phyloP scores from a whole-genome alignment of 2,329 filamentous ascomycete genomes.

The Helotiales sp. region DNA sequence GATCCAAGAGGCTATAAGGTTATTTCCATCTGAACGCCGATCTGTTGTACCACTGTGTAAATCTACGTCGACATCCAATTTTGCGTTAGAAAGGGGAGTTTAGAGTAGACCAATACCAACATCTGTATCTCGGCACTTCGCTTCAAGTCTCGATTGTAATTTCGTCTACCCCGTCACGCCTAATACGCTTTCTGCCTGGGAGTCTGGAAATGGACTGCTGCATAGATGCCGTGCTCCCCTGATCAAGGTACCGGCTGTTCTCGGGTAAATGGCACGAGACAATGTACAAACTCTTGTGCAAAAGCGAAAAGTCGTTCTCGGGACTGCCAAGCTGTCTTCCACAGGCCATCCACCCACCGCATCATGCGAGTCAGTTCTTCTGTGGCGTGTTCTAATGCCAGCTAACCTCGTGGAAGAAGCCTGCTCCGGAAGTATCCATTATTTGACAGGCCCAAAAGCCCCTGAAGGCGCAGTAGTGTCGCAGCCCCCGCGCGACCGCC shows the following conservation, averaged over 20 bases:
- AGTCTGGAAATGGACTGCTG: background rate
- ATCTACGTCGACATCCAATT: background rate
- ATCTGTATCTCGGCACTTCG: background rate
- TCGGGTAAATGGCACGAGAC: background rate
- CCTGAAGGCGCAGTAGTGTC: background rate
- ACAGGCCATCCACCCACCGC: background rate
- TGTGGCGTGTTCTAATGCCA: background rate
- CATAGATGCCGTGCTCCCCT: background rate
- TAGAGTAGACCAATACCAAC: background rate
- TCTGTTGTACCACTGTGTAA: background rate
- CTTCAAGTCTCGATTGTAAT: background rate
- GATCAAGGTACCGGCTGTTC: background rate
- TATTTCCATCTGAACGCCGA: background rate
- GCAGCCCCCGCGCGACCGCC: background rate
- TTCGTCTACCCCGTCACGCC: background rate
- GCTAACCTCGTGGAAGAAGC: background rate
- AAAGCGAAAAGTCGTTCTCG: background rate
- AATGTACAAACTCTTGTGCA: background rate
- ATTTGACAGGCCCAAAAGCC: background rate
- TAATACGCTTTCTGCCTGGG: background rate
- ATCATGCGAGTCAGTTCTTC: background rate
- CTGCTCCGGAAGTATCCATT: background rate
- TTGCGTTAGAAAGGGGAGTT: background rate
- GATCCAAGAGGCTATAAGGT: no score
- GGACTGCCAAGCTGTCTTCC: background rate